A percentile compares a stretch with the other conserved stretches of the same genome.
Conservation (phyloP, 371 early-diverging fungal genomes). For the Rhizopus arrhizus region DNA sequence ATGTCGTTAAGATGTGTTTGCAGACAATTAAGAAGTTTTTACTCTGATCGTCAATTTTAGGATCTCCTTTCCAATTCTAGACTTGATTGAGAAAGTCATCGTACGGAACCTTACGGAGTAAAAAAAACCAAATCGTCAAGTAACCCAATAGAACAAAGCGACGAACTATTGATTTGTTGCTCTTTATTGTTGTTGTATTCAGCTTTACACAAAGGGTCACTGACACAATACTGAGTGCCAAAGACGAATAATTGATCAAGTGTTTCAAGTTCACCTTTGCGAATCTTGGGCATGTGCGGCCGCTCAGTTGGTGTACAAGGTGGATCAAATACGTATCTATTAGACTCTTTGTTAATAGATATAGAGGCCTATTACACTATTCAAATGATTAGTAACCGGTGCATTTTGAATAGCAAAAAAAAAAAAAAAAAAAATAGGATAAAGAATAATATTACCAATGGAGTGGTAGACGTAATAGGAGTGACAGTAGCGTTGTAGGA, state of each 20-base stretch:
- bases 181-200: slow-evolving; percentile 15
- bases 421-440: slow-evolving; percentile 11
- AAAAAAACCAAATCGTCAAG: slow-evolving; percentile 12
- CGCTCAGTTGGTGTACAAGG: slow-evolving; percentile 11
- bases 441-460: slow-evolving; percentile 10
- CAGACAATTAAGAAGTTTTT: slow-evolving; percentile 16
- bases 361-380: slow-evolving; percentile 6
- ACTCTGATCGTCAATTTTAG: slow-evolving; percentile 9
- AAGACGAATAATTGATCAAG: slow-evolving; percentile 10
- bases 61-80: slow-evolving; percentile 14
- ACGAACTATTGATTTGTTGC: slow-evolving; percentile 12
- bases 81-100: slow-evolving; percentile 13
- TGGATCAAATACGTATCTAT: slow-evolving; percentile 9
- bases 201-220: slow-evolving; percentile 13
- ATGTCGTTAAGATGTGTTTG: slow-evolving; percentile 16
- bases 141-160: slow-evolving; percentile 12
- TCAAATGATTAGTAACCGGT: slow-evolving; percentile 5
- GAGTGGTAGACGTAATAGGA: slow-evolving; percentile 4
- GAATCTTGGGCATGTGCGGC: slow-evolving; percentile 11
- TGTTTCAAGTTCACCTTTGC: slow-evolving; percentile 11
- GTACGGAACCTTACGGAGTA: slow-evolving; percentile 10
- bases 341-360: slow-evolving; percentile 11
- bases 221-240: slow-evolving; percentile 13
- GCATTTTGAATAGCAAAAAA: slow-evolving; percentile 10
- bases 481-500: slow-evolving; percentile 12